A percentile compares a stretch with the other conserved stretches of the same genome.
phyloP scores from a whole-genome alignment of 1,139 yeast species.

The Suhomyces anneliseae region DNA sequence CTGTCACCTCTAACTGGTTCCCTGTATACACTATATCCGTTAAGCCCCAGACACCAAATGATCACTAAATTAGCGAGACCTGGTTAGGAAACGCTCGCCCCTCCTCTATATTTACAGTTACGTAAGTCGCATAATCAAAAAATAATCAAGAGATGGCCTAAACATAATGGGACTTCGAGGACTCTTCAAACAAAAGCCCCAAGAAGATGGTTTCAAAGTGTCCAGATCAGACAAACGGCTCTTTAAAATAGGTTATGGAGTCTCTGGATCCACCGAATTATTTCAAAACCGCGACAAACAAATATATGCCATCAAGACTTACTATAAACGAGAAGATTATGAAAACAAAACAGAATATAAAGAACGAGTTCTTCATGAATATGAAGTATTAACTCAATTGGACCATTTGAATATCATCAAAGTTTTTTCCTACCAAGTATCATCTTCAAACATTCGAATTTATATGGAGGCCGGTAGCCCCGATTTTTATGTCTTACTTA shows the following conservation, averaged over 20 bases:
- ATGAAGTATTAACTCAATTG: constrained; percentile 25
- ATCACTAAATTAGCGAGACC: no score
- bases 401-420: constrained; percentile 37
- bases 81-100: no score
- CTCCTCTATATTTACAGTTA: no score
- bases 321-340: constrained; percentile 33
- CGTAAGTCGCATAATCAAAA: background rate
- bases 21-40: no score
- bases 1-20: no score
- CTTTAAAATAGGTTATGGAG: constrained; percentile 33
- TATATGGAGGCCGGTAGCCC: constrained; percentile 36
- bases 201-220: background rate
- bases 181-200: background rate
- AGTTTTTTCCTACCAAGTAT: constrained; percentile 26
- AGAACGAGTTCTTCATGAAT: constrained; percentile 39
- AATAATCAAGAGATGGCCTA: background rate
- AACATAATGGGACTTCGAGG: background rate
- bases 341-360: constrained; percentile 40
- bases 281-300: constrained; percentile 17
- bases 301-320: constrained; percentile 43
- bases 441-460: constrained; percentile 22
- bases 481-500: constrained; percentile 5
- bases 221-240: constrained; percentile 3
- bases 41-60: no score
- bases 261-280: constrained; percentile 44